Base-by-base conservation (phyloP, 176 grass and related monocot species). In the Avena sativa region DNA sequence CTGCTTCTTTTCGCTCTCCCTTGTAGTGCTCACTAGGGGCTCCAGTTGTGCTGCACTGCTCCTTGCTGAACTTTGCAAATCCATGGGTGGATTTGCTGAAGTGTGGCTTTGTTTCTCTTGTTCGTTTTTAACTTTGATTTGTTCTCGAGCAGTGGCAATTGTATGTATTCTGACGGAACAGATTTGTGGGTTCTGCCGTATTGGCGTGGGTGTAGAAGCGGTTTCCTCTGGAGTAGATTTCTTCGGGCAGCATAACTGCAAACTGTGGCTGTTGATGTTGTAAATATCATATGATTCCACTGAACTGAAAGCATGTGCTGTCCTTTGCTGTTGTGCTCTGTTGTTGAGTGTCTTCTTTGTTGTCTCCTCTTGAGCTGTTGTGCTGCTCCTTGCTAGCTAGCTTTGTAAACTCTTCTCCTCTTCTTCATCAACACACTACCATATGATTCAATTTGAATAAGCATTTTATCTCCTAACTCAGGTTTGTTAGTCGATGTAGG, bases 11-110 rank as follows among this genome's bases (percentile, higher is more conserved):
- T 79, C 38, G 62, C 46, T 50, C 62, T 51, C 30, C 50, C n/a
- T 30, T 21, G 81, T 75, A 80, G 57, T 49, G 67, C 79, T 84
- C 56, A 50, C 34, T 84, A 84, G 81, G 85, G 73, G 67, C 34
- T 74, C 34, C 77, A 40, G 32, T 83, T 83, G 48, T 55, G 25
- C 61, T 40, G 32, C 0, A 23, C 25, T 69, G 59, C 79, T 30
- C 68, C 26, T 3, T 26, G 28, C 69, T 44, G 67, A 48, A 76
- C 78, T 68, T 84, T 21, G 60, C 43, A 85, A 46, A 88, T 88
- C 86, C 86, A 70, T 77, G 43, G 86, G 50, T 76, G 26, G 89
- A 71, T 91, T 53, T 76, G 81, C 80, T 81, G 60, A 43, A 43
- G 13, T 21, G 32, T 81, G 32, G 0, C 16, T 80, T 69, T 59